Evolutionary conservation across 345 rosid genomes (phyloP).

Genomic region (Luvunga scandens): DNA sequence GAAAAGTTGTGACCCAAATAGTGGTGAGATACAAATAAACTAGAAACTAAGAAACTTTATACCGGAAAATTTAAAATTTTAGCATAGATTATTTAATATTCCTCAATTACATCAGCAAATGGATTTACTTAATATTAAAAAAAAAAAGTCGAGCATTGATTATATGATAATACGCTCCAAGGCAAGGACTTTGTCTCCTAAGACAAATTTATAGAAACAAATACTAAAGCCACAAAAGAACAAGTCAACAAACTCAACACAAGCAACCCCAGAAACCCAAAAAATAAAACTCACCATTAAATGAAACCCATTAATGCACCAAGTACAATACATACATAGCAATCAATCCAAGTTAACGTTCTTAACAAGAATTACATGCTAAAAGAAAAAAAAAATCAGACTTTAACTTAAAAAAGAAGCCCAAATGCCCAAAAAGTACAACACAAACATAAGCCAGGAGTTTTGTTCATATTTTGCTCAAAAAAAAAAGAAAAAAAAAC

Average conservation of each 20-base stretch:
- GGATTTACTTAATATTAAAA: neutral
- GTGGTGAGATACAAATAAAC: neutral
- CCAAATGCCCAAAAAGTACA: neutral
- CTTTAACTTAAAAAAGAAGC: neutral
- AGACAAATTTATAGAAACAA: neutral
- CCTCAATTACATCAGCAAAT: neutral
- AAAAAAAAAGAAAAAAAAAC: neutral
- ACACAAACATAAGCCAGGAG: neutral
- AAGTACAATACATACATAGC: neutral
- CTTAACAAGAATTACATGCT: neutral
- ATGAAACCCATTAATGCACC: neutral
- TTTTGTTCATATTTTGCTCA: neutral
- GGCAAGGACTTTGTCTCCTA: conserved; percentile 4
- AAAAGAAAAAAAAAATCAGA: neutral
- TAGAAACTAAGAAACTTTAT: neutral
- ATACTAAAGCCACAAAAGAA: neutral
- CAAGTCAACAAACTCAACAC: neutral
- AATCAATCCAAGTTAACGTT: neutral
- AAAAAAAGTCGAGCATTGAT: neutral
- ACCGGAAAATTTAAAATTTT: neutral
- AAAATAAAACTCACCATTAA: neutral
- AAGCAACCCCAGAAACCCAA: neutral
- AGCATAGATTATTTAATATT: neutral
- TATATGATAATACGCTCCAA: neutral
- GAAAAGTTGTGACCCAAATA: neutral